These are phyloP conservation scores for Talaromyces wortmannii DNA, from an alignment of 495 filamentous ascomycete genomes.

Conservation along the genomic window DNA sequence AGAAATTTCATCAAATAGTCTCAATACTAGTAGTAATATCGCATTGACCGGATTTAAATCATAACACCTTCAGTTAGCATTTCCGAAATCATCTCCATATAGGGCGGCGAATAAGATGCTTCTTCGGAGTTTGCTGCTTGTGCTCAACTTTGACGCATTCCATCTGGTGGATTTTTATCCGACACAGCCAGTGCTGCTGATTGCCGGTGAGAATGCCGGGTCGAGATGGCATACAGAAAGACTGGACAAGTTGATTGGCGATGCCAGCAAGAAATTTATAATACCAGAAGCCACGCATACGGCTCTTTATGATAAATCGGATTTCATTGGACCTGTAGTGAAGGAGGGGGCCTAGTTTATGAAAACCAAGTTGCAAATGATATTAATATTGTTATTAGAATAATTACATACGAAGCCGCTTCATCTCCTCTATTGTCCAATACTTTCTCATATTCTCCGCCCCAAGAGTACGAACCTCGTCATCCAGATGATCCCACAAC, in stretches of 20 bases:
- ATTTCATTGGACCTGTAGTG: not conserved
- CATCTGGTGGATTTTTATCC: slow-evolving; percentile 6
- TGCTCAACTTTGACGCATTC: slow-evolving; percentile 6
- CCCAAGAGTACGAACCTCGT: slow-evolving; percentile 62
- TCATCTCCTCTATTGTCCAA: slow-evolving; percentile 75
- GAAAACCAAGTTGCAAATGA: not conserved
- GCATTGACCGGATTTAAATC: no score
- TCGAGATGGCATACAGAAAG: slow-evolving; percentile 8
- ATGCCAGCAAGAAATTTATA: slow-evolving; percentile 4
- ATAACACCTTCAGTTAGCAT: no score
- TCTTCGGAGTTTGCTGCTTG: slow-evolving; percentile 1
- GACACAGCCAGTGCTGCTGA: slow-evolving; percentile 5
- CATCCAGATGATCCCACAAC: slow-evolving; percentile 64
- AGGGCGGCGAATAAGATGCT: slow-evolving; percentile 4
- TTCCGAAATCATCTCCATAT: no score
- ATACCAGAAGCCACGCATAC: slow-evolving; percentile 5
- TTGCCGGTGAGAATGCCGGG: slow-evolving; percentile 4
- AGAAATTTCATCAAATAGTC: no score
- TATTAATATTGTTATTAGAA: not conserved
- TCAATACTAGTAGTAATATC: no score
- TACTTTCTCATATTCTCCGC: slow-evolving; percentile 86
- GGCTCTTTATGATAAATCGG: slow-evolving; percentile 7
- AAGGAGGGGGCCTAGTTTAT: not conserved
- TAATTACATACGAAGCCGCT: slow-evolving; percentile 56
- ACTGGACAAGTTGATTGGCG: slow-evolving; percentile 3